Base-by-base conservation (phyloP, 495 filamentous ascomycete genomes). In the Parathielavia hyrcaniae region DNA sequence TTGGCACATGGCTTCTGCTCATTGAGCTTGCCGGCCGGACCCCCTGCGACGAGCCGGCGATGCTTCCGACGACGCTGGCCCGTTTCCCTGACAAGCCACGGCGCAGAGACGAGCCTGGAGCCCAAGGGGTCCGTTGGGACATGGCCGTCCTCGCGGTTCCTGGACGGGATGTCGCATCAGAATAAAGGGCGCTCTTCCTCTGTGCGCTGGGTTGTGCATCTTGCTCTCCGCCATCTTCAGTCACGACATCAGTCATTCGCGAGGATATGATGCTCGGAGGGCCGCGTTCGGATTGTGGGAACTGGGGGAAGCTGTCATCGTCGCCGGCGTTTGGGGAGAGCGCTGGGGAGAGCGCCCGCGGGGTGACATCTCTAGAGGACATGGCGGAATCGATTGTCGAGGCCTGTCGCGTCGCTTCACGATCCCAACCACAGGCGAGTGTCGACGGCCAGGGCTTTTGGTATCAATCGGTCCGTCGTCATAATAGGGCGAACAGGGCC, bases 1-100 rank as follows among this genome's bases (percentile, higher is more conserved):
- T 88, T 9, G 93, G 91, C 38, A 95, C 92, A 76, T 98, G 93
- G 17, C 88, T 91, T 65, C 84, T 81, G 68, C 87, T 91, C 13
- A 80, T 80, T 9, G 87, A 80, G 61, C 83, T 88, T 22, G 72
- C 73, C n/a, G 87, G 87, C 61, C 86, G 69, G 4, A 70, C 73
- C 43, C 68, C 74, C 39, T 69, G 62, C 17, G 77, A 52, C 48
- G 74, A 34, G 58, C 76, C 71, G 22, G 71, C 59, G 17, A 76
- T 81, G 60, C 76, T 79, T 11, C 67, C 71, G 13, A 64, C 64
- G 17, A 72, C 26, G 56, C 74, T 78, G 46, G 63, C 65, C 61
- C 77, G 66, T 60, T 79, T 66, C 51, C 70, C 63, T 23, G 73
- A 63, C 49, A 73, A 50, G 16, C 68, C 69, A 36, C 71, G 75